Percentiles rank a stretch among this genome's conserved stretches.
These are phyloP conservation scores for maize (Zea mays) DNA, from an alignment of 176 grass and related monocot genomes.

Conservation along the genomic window Zm-B73-REFERENCE-NAM-5.0 NC_050100.1:213606001-213606500, in stretches of 20 bases:
- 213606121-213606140: not conserved
- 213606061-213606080: conserved; percentile 19
- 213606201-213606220: not conserved
- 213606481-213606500: not conserved
- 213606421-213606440: not conserved
- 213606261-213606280: not conserved
- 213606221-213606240: not conserved
- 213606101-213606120: not conserved
- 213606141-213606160: not conserved
- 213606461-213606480: not conserved
- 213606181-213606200: not conserved
- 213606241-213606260: not conserved
- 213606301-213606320: not conserved
- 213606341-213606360: not conserved
- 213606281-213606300: not conserved
- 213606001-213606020: not conserved
- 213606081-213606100: not conserved
- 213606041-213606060: conserved; percentile 21
- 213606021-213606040: not conserved
- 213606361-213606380: not conserved
- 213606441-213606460: not conserved
- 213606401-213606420: no score
- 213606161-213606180: not conserved
- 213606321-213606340: not conserved
- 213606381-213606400: not conserved